Base-by-base conservation (phyloP, 169 alveolate species). In the Plasmodium falciparum region DNA sequence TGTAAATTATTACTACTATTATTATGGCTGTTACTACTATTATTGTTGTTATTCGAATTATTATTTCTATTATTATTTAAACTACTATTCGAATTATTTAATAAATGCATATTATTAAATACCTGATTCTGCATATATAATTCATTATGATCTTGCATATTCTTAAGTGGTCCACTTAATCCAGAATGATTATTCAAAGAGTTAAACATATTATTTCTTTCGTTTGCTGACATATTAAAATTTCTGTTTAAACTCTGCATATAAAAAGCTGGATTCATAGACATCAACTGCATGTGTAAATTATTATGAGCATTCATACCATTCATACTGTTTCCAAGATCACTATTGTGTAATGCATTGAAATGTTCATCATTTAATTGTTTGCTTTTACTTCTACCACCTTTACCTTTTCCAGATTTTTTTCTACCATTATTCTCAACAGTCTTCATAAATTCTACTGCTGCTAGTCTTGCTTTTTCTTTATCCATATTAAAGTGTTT, bases 381-480 rank as follows among this genome's bases (percentile, higher is more conserved):
- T 70, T 90, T 75, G 26, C 56, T 47, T 71, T 61, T 89, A 67
- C 59, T 74, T 70, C 52, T 85, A 61, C 75, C 89, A 67, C 65
- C 70, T 66, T 52, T 94, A 92, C 17, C 92, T 72, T 59, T 94
- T 43, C 69, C 76, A 47, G 70, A 88, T 90, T 58, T 94, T 72
- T 94, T 93, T 39, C 95, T 63, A 3, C 95, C 95, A 56, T 94
- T 93, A 88, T 88, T 91, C 54, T 94, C 96, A 58, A 94, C 61
- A n/a, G 92, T 56, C 66, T 94, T 92, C 95, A 94, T 94, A 63
- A 94, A 94, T 56, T 93, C 95, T 9, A 94, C 93, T n/a, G 96
- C 96, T 17, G 96, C 95, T 73, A 90, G 85, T 56, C 93, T 88
- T 49, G 96, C 96, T 85, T 92, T 95, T 78, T 95, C 97, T 13